Base-by-base conservation (phyloP, 805 yeast species). In the Metschnikowia lachancei region DNA sequence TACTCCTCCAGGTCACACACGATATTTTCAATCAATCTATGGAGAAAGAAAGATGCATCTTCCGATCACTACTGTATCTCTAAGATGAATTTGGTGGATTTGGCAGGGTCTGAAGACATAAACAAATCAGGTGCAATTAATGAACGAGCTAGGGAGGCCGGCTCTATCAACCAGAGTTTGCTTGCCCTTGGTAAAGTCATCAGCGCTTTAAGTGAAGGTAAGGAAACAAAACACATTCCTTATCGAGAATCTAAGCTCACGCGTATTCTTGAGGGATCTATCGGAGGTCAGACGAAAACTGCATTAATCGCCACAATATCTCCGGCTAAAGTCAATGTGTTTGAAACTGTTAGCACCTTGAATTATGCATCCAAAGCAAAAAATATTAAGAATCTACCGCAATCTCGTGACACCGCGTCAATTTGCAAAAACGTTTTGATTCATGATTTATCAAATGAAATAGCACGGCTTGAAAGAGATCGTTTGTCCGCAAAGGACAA, bases 81-180 rank as follows among this genome's bases (percentile, higher is more conserved):
- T 5, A 88, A 87, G 58, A 75, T 88, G 61, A 88, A 90, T 60
- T 69, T 90, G 18, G 98, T 92, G 5, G 98, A 92, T 68, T 73
- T 92, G 53, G 99, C 98, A 0, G 98, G 99, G 0, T 87, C 96
- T 4, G 99, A 92, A 63, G 91, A 91, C 61, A 84, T 92, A 44
- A 78, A 74, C 52, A 73, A 89, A 57, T 87, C 96, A 0, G 99
- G 99, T 2, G 96, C 97, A 0, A 74, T 80, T 19, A 82, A 86
- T 54, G 85, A 81, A 60, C 75, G 96, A 36, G 97, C 96, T 0
- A 82, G 89, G 54, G 99, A 92, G 61, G 96, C 97, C 0, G 97
- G 97, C 0, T 81, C 88, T 16, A 91, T 91, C 41, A 92, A 92
- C 64, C 96, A 89, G 64, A 85, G 95, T 63, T 70, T 92, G 43